A percentile compares a stretch with the other conserved stretches of the same genome.
These are phyloP conservation scores for Stephanodiscus minutulus DNA, from an alignment of 108 stramenopile genomes.

Conservation along the genomic window DNA sequence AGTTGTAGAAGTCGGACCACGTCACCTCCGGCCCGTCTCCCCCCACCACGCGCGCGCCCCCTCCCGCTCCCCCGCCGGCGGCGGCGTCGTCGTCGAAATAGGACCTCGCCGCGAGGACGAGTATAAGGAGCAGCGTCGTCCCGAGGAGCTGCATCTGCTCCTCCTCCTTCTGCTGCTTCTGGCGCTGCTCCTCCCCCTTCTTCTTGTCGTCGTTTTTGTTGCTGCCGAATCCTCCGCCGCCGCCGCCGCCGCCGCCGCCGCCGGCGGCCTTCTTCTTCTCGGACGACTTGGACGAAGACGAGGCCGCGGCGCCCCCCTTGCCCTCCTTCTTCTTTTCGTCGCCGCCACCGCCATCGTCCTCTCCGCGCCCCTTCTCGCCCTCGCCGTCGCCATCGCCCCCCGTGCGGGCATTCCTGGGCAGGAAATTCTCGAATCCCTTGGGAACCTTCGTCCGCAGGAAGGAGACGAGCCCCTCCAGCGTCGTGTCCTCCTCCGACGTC, in stretches of 20 bases:
- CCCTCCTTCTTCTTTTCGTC: constrained; percentile 31
- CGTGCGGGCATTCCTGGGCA: constrained; percentile 65
- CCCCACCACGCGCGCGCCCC: constrained; percentile 12
- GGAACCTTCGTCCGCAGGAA: constrained; percentile 56
- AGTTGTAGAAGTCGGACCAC: constrained; percentile 88
- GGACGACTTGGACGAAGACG: not conserved
- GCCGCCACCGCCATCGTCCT: not conserved
- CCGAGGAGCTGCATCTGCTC: constrained; percentile 66
- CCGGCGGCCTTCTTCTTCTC: constrained; percentile 1
- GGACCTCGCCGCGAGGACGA: constrained; percentile 61
- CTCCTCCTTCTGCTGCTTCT: constrained; percentile 48
- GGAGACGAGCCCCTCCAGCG: not conserved
- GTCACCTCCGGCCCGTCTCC: constrained; percentile 81
- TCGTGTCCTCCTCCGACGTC: not conserved
- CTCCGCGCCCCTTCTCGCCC: too few species aligned
- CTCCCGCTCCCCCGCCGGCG: not conserved
- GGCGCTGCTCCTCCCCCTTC: constrained; percentile 38
- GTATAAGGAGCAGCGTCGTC: constrained; percentile 47
- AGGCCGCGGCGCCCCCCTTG: constrained; percentile 8
- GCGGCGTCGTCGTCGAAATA: constrained; percentile 57
- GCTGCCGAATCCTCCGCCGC: constrained; percentile 29
- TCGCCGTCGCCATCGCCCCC: not conserved
- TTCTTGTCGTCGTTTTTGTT: constrained; percentile 44
- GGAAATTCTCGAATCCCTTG: constrained; percentile 87
- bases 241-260: not conserved